A percentile compares a stretch with the other conserved stretches of the same genome.
Conservation (phyloP, 129 eudicot genomes). For the Flaveria sonorensis region DNA sequence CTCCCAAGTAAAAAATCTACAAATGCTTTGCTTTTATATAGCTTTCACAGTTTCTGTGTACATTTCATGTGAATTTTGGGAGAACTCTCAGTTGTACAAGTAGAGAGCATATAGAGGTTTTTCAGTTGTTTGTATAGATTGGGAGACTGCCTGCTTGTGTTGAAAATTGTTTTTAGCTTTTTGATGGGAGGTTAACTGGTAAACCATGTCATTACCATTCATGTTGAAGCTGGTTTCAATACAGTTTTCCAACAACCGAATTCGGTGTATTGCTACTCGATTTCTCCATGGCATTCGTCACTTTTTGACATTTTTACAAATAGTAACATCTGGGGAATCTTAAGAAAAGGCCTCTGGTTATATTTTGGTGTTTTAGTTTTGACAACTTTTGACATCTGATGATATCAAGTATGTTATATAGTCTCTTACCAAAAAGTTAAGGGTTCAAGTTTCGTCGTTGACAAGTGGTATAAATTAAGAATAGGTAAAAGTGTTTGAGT, state of each 20-base stretch:
- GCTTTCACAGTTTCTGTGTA: slow-evolving; percentile 18
- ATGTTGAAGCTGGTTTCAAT: slow-evolving; percentile 7
- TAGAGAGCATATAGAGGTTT: slow-evolving; percentile 20
- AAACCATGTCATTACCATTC: background rate
- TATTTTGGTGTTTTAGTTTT: no score
- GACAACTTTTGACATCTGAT: no score
- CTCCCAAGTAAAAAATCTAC: slow-evolving; percentile 22
- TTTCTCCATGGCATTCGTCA: no score
- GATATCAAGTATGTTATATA: no score
- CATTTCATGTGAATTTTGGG: slow-evolving; percentile 20
- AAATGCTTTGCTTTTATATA: slow-evolving; percentile 9
- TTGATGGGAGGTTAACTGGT: slow-evolving; percentile 20
- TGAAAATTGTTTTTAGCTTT: slow-evolving; percentile 17
- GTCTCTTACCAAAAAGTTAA: no score
- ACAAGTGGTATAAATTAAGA: no score
- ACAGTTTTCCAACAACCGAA: background rate
- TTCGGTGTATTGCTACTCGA: no score
- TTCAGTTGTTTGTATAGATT: slow-evolving; percentile 14
- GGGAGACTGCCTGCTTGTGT: slow-evolving; percentile 15
- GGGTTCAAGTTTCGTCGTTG: no score
- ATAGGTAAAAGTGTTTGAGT: no score
- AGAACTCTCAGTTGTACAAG: slow-evolving; percentile 20
- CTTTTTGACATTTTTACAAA: no score
- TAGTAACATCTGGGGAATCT: no score
- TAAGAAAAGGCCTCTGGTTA: no score